These are phyloP conservation scores for Canavalia ensiformis DNA, from an alignment of 306 rosid species.

Conservation along the genomic window DNA sequence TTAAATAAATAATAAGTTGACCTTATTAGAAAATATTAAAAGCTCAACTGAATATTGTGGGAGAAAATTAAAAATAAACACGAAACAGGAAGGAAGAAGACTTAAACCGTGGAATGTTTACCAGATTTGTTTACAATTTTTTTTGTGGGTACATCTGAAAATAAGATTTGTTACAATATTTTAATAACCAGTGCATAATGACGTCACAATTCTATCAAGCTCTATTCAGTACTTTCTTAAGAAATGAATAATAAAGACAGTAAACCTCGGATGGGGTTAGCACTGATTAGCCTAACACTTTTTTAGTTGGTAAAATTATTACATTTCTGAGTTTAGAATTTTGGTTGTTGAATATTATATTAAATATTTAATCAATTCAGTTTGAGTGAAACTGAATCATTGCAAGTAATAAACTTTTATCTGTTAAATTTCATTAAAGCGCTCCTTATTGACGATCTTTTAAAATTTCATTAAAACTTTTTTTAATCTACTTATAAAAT, in stretches of 20 bases:
- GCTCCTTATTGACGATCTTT: too few relatives aligned
- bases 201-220: not conserved
- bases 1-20: not conserved
- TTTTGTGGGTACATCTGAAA: too few relatives aligned
- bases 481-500: not conserved
- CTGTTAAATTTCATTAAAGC: not conserved
- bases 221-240: not conserved
- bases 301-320: not conserved
- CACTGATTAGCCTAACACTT: not conserved
- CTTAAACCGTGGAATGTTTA: not conserved
- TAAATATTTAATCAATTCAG: not conserved
- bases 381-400: not conserved
- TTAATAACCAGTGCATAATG: not conserved
- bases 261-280: not conserved
- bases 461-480: too few relatives aligned
- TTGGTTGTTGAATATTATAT: not conserved
- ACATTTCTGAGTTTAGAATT: not conserved
- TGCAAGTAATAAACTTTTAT: not conserved
- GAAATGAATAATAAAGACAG: not conserved
- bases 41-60: not conserved
- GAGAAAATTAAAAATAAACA: not conserved
- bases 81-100: not conserved
- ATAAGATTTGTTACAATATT: not conserved
- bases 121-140: too few relatives aligned
- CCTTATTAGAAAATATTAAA: not conserved